A percentile compares a stretch with the other conserved stretches of the same genome.
Conservation (phyloP, 2,329 filamentous ascomycete genomes). For the Ascomycota sp. region DNA sequence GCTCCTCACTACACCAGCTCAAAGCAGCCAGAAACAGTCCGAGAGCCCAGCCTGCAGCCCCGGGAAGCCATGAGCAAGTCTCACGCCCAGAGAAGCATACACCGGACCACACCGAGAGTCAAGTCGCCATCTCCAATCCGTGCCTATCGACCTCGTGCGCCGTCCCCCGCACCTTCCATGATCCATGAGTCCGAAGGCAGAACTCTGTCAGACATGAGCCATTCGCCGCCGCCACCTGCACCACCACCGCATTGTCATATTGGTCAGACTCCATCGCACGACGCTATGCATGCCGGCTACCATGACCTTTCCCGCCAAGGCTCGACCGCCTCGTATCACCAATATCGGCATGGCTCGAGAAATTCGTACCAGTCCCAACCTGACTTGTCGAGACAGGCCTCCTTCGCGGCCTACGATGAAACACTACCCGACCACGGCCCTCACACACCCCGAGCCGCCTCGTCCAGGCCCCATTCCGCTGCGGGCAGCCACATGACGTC, state of each 20-base stretch:
- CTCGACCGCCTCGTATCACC: conserved; percentile 17
- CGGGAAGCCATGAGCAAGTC: conserved; percentile 8
- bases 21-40: conserved; percentile 37
- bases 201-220: conserved; percentile 16
- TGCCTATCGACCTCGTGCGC: conserved; percentile 12
- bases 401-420: conserved; percentile 20
- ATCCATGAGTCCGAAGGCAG: conserved; percentile 6
- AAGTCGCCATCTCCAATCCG: conserved; percentile 7
- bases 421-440: conserved; percentile 11
- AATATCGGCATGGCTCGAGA: conserved; percentile 13
- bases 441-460: conserved; percentile 35
- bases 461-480: conserved; percentile 49
- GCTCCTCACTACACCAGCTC: conserved; percentile 45
- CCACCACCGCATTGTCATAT: conserved; percentile 67
- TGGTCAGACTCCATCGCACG: conserved; percentile 7
- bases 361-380: conserved; percentile 11
- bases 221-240: conserved; percentile 57
- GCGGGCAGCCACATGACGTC: conserved; percentile 54
- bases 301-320: conserved; percentile 9
- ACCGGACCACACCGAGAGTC: conserved; percentile 4
- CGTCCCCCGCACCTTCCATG: conserved; percentile 5
- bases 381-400: conserved; percentile 16
- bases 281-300: conserved; percentile 2
- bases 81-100: conserved; percentile 7
- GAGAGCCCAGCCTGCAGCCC: conserved; percentile 15